Conservation (phyloP, 2,329 filamentous ascomycete species). For the Teratosphaeria destructans region DNA sequence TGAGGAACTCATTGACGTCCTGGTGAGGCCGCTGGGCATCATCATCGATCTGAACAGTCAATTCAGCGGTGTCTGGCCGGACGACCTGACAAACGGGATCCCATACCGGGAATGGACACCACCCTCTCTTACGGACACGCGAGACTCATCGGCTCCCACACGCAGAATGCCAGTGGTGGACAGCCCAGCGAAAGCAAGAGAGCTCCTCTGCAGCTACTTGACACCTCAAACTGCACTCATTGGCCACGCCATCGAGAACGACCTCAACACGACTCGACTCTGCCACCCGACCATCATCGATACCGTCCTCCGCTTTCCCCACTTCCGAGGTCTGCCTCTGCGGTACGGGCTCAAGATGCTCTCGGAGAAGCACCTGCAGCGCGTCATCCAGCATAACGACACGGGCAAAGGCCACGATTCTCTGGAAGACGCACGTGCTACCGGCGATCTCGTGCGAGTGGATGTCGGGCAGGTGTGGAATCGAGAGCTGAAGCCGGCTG, state of each 20-base stretch:
- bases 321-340: constrained; percentile 63
- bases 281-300: constrained; percentile 80
- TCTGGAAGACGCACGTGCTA: constrained; percentile 78
- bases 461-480: constrained; percentile 61
- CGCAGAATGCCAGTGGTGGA: constrained; percentile 57
- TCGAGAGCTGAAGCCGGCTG: constrained; percentile 50
- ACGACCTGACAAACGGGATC: constrained; percentile 39
- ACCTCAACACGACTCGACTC: constrained; percentile 74
- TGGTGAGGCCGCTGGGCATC: constrained; percentile 75
- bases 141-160: constrained; percentile 3
- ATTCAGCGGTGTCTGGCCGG: constrained; percentile 75
- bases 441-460: constrained; percentile 71
- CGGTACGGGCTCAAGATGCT: constrained; percentile 70
- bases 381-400: constrained; percentile 64
- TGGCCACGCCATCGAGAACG: constrained; percentile 91
- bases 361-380: constrained; percentile 56
- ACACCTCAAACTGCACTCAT: constrained; percentile 72
- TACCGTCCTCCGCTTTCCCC: constrained; percentile 74
- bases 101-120: constrained; percentile 10
- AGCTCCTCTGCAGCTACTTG: constrained; percentile 66
- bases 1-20: constrained; percentile 64
- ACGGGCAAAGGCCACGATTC: constrained; percentile 68
- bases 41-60: constrained; percentile 84
- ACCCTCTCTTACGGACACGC: constrained; percentile 5
- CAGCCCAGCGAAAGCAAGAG: constrained; percentile 63